These are phyloP conservation scores for Neopestalotiopsis sp. DNA, from an alignment of 2,329 filamentous ascomycete genomes.

Conservation along the genomic window DNA sequence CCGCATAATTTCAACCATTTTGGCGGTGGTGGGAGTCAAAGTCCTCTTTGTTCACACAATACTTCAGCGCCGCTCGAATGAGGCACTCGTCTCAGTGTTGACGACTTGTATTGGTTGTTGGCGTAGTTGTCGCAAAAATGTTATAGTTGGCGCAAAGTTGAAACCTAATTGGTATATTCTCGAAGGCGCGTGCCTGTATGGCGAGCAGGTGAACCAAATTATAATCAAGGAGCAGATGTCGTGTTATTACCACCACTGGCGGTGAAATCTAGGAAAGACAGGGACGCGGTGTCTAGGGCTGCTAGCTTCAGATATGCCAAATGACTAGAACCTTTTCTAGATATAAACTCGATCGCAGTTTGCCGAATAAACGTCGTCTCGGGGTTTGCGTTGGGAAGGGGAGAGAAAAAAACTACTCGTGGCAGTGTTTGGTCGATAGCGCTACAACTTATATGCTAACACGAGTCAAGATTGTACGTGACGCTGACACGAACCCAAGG, in stretches of 20 bases:
- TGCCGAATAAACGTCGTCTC: neutral
- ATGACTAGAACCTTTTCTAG: conserved; percentile 12
- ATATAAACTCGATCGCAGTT: neutral
- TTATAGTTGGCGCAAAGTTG: neutral
- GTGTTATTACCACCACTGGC: neutral
- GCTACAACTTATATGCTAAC: conserved; percentile 9
- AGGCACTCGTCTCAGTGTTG: neutral
- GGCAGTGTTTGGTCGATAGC: conserved; percentile 10
- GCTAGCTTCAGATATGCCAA: conserved; percentile 11
- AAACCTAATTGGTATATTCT: neutral
- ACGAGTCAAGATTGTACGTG: conserved; percentile 16
- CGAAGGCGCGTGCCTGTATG: neutral
- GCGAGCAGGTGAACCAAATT: neutral
- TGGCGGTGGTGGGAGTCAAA: conserved; percentile 6
- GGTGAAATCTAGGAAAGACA: conserved; percentile 7
- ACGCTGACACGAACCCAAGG: conserved; percentile 6
- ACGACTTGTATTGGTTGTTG: neutral
- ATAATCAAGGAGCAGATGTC: neutral
- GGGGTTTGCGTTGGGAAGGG: neutral
- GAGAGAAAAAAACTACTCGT: neutral
- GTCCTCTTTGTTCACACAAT: neutral
- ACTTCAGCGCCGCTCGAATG: neutral
- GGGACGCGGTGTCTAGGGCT: conserved; percentile 11
- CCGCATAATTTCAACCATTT: conserved; percentile 38
- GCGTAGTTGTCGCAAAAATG: neutral